Evolutionary conservation across 2,329 filamentous ascomycete genomes (phyloP).

Genomic region (Pseudogymnoascus destructans): DNA sequence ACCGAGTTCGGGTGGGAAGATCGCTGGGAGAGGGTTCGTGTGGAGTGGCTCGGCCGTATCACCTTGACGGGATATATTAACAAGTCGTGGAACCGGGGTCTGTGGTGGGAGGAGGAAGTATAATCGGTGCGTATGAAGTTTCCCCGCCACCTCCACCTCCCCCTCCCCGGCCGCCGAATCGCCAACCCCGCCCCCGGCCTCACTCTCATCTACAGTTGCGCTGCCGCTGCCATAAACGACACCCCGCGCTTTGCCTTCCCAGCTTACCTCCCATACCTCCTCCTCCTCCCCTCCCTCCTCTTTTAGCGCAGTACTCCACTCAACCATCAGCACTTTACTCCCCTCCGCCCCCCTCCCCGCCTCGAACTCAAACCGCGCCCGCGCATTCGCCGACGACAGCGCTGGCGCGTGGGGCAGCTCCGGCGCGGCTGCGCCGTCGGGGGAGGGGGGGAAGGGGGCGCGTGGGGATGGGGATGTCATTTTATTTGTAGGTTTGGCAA

Average conservation of each 20-base stretch:
- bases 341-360: constrained; percentile 63
- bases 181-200: constrained; percentile 23
- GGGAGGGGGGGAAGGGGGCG: background rate
- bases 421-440: background rate
- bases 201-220: constrained; percentile 20
- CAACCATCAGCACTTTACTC: constrained; percentile 86
- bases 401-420: constrained; percentile 27
- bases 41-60: constrained; percentile 35
- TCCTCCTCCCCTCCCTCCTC: constrained; percentile 34
- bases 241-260: constrained; percentile 54
- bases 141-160: constrained; percentile 35
- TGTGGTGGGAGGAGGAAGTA: constrained; percentile 63
- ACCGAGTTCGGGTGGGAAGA: constrained; percentile 67
- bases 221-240: background rate
- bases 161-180: constrained; percentile 24
- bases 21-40: constrained; percentile 73
- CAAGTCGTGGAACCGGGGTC: constrained; percentile 57
- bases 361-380: constrained; percentile 81
- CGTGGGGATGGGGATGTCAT: background rate
- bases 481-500: background rate
- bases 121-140: constrained; percentile 37
- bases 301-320: constrained; percentile 45
- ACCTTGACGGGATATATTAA: constrained; percentile 42
- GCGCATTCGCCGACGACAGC: constrained; percentile 42
- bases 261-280: constrained; percentile 58